Evolutionary conservation across 75 land plant genomes (phyloP).

Genomic region (Isoetes taiwanensis): DNA sequence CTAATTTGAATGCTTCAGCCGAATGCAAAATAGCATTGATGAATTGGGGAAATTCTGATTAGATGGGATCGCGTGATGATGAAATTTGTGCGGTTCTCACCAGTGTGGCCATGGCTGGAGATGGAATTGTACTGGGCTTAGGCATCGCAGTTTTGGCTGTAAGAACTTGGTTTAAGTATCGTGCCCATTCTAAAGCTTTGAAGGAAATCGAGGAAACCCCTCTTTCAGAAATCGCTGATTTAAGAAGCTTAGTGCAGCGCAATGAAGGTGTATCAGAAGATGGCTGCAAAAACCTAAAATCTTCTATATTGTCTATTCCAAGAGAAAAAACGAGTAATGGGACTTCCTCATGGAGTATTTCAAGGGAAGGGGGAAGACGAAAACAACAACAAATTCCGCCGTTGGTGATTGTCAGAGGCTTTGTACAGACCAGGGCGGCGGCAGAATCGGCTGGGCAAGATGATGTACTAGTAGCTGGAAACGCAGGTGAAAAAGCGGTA

Average conservation of each 20-base stretch:
- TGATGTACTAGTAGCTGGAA: conserved; percentile 13
- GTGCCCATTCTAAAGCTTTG: conserved; percentile 27
- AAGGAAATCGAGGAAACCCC: conserved; percentile 21
- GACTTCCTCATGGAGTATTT: too few species aligned
- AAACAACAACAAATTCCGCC: neutral
- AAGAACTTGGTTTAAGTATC: conserved; percentile 39
- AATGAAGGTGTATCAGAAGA: conserved; percentile 4
- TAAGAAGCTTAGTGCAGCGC: conserved; percentile 20
- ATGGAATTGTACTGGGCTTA: conserved; percentile 37
- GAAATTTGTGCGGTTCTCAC: conserved; percentile 21
- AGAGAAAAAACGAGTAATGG: too few species aligned
- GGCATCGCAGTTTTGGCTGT: conserved; percentile 35
- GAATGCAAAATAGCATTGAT: too few species aligned
- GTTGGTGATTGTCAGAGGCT: conserved; percentile 45
- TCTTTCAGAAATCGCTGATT: conserved; percentile 23
- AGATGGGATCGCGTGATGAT: conserved; percentile 19
- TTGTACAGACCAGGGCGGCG: conserved; percentile 16
- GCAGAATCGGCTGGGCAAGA: conserved; percentile 14
- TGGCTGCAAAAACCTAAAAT: neutral
- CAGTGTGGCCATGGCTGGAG: conserved; percentile 36
- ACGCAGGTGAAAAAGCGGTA: conserved; percentile 30
- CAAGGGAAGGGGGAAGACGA: too few species aligned
- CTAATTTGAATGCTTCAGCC: too few species aligned
- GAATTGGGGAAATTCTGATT: neutral
- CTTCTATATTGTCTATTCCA: too few species aligned